phyloP scores from a whole-genome alignment of 2,329 filamentous ascomycete genomes.

The Chaetomiaceae sp. region DNA sequence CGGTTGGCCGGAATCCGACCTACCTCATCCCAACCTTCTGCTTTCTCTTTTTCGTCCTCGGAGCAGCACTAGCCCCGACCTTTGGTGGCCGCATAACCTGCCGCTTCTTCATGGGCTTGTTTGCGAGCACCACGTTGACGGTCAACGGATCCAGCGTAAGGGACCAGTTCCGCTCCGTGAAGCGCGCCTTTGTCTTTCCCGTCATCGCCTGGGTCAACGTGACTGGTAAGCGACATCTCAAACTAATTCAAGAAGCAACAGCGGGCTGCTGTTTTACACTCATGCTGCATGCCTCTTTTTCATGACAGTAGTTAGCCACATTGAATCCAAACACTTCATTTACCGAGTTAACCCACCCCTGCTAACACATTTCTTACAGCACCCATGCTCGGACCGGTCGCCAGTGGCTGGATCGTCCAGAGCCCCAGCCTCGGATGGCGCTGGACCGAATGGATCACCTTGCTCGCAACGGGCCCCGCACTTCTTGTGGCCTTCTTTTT shows the following conservation, averaged over 20 bases:
- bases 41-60: constrained; percentile 47
- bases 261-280: no score
- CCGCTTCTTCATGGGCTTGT: constrained; percentile 46
- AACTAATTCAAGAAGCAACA: not conserved
- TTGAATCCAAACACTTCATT: no score
- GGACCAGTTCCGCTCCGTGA: constrained; percentile 44
- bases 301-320: no score
- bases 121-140: constrained; percentile 33
- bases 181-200: constrained; percentile 46
- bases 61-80: constrained; percentile 41
- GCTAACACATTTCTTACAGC: constrained; percentile 26
- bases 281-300: no score
- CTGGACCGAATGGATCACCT: constrained; percentile 42
- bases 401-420: constrained; percentile 41
- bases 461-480: constrained; percentile 33
- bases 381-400: constrained; percentile 39
- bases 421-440: constrained; percentile 38
- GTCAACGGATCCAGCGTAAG: constrained; percentile 41
- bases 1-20: constrained; percentile 43
- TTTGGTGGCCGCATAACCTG: constrained; percentile 44
- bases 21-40: constrained; percentile 42
- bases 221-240: constrained; percentile 23
- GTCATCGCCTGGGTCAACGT: constrained; percentile 44
- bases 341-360: not conserved
- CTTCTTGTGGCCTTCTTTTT: constrained; percentile 37